Conservation (phyloP, 306 rosid species). For the Cajanus cajan region DNA sequence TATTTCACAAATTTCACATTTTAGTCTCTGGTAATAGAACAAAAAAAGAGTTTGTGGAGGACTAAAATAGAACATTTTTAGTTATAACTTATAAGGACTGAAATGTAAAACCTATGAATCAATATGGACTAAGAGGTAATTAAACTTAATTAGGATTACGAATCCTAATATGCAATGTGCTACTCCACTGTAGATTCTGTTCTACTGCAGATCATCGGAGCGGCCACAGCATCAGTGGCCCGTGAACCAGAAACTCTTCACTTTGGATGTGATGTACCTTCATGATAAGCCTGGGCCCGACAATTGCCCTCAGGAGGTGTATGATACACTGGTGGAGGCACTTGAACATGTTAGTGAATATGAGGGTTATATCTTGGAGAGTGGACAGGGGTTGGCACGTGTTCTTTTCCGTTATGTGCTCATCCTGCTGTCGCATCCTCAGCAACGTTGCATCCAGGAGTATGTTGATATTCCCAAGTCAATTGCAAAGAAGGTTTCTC, state of each 20-base stretch:
- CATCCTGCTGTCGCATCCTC: conserved; percentile 74
- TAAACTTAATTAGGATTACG: neutral
- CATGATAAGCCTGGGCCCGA: conserved; percentile 97
- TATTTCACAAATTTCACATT: too few relatives aligned
- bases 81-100: too few relatives aligned
- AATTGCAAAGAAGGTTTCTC: conserved; percentile 58
- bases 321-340: conserved; percentile 82
- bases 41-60: too few relatives aligned
- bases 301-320: conserved; percentile 90
- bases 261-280: conserved; percentile 89
- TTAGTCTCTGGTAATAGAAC: too few relatives aligned
- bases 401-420: conserved; percentile 68
- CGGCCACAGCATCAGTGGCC: conserved; percentile 83
- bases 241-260: conserved; percentile 68
- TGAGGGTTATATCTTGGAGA: conserved; percentile 93
- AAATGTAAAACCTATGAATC: too few relatives aligned
- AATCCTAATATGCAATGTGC: conserved; percentile 32
- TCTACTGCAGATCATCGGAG: conserved; percentile 81
- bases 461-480: conserved; percentile 74
- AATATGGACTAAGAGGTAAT: too few relatives aligned
- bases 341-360: conserved; percentile 86
- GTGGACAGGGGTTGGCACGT: conserved; percentile 79
- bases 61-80: too few relatives aligned
- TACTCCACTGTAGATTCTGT: conserved; percentile 58
- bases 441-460: conserved; percentile 82